Evolutionary conservation across 352 stramenopile species (phyloP), one percentile per base, ranked within the genome.

Genomic region (Blastocystis sp.): DNA sequence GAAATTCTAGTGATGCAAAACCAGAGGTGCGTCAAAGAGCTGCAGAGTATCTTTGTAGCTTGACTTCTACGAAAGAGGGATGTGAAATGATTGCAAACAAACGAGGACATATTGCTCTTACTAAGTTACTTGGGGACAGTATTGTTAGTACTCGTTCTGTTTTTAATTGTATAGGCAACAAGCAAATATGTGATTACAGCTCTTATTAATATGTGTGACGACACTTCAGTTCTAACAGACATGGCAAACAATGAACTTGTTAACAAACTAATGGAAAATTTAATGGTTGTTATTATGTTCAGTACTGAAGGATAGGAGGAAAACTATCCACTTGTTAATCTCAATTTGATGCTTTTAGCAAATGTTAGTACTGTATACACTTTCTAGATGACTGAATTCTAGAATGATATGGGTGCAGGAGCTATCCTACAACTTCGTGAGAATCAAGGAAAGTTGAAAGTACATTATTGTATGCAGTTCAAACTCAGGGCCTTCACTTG

Each of bases 321-420:
- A 11, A 51, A 78, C 3, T 78, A 78, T 35, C 66, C 66, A 7
- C 66, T 78, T 27, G 32, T 78, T 5, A 78, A 78, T 37, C 66
- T 78, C 21, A 78, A 78, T 27, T 35, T 78, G 66, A 78, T 78
- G 66, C 43, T 78, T 37, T 16, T 78, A 5, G 66, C 66, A n/a
- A 78, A 78, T 14, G 66, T 78, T 1, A 78, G 66, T 39, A 78
- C 66, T 11, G 66, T 78, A 7, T 0, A 0, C 5, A 5, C 0
- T 5, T 7, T 0, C 0, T 39, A 29, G 32, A 14, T 3, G 5
- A 43, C 0, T 78, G 0, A 59, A 0, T 51, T 19, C n/a, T 57
- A 78, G 66, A 78, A 78, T 51, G 66, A 78, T 46, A 78, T 78
- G 14, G 66, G 66, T 58, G 66, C 66, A 7, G 66, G 66, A n/a